Conservation (phyloP, 169 alveolate species). For the Eimeria mitis region DNA sequence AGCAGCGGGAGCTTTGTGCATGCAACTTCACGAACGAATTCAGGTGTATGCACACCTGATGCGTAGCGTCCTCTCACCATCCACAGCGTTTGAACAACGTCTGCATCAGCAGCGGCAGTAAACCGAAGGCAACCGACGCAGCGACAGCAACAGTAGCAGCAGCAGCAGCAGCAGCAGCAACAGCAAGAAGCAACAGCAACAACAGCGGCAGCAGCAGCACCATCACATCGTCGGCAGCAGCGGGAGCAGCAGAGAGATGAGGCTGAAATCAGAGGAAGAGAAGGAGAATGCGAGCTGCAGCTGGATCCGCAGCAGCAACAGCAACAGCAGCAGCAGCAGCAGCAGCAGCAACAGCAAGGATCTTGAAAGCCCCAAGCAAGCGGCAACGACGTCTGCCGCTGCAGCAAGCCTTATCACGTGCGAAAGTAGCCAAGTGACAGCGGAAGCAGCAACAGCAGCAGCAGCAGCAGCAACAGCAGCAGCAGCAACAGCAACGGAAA, state of each 20-base stretch:
- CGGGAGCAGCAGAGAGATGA: constrained; percentile 14
- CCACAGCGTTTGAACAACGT: background rate
- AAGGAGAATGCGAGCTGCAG: constrained; percentile 14
- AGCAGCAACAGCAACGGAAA: constrained; percentile 2
- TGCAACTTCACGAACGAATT: background rate
- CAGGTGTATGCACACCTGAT: background rate
- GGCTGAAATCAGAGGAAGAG: background rate
- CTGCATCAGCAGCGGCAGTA: background rate
- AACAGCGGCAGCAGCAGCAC: background rate
- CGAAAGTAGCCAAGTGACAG: too few relatives aligned
- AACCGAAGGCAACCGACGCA: background rate
- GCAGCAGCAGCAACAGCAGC: background rate
- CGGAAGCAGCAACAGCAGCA: background rate
- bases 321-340: constrained; percentile 28
- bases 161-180: constrained; percentile 8
- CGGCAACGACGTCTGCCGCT: background rate
- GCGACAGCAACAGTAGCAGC: constrained; percentile 9
- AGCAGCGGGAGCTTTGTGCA: background rate
- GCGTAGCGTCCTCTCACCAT: background rate
- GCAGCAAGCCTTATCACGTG: background rate
- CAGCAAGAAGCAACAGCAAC: background rate
- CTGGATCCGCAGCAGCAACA: background rate
- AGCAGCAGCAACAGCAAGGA: background rate
- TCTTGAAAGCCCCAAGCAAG: background rate
- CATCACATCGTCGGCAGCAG: background rate